phyloP scores from a whole-genome alignment of 495 filamentous ascomycete species.

The Penicillium malachiteum region DNA sequence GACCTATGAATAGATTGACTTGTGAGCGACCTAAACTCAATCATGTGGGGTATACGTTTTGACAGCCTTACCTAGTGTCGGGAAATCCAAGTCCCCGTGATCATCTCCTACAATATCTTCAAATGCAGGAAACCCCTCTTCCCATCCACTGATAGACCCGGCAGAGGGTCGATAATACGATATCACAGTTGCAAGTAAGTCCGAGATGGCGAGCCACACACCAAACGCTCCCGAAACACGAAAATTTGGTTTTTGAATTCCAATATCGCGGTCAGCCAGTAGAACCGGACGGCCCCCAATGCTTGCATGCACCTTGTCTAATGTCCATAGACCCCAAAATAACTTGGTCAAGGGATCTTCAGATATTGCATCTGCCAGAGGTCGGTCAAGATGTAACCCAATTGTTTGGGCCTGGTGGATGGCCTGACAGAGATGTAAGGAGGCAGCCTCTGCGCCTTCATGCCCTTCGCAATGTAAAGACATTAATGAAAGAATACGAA shows the following conservation, averaged over 20 bases:
- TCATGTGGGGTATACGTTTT: background rate
- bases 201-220: conserved; percentile 52
- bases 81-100: conserved; percentile 26
- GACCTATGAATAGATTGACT: conserved; percentile 35
- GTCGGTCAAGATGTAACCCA: conserved; percentile 58
- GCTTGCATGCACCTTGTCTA: conserved; percentile 63
- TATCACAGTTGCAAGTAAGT: conserved; percentile 63
- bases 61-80: conserved; percentile 24
- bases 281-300: conserved; percentile 64
- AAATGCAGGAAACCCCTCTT: conserved; percentile 61
- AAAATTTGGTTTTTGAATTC: conserved; percentile 32
- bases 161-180: conserved; percentile 61
- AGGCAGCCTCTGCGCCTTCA: conserved; percentile 46
- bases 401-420: conserved; percentile 64
- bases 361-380: conserved; percentile 31
- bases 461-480: conserved; percentile 46
- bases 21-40: background rate
- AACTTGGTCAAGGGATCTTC: conserved; percentile 47
- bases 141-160: conserved; percentile 47
- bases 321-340: conserved; percentile 66
- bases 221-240: conserved; percentile 40
- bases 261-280: conserved; percentile 64
- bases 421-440: conserved; percentile 44
- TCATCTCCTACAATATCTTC: conserved; percentile 64
- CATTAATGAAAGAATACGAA: conserved; percentile 45